Percentiles rank a stretch among this genome's conserved stretches.
These are phyloP conservation scores for Acanthamoeba culbertsoni DNA, from an alignment of 208 protist genomes.

Conservation along the genomic window DNA sequence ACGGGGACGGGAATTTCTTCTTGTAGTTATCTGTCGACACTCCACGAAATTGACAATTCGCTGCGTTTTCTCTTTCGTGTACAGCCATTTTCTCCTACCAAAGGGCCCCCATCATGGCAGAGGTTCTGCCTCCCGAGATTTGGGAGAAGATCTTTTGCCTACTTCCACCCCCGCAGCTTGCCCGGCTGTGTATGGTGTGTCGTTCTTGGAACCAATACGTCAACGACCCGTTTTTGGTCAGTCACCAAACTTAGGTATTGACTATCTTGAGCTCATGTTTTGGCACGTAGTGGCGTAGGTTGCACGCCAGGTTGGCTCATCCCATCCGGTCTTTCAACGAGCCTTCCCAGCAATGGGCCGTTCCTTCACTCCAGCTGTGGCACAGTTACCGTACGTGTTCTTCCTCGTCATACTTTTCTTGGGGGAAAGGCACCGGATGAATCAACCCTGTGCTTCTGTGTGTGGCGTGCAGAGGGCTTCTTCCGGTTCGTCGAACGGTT, in stretches of 20 bases:
- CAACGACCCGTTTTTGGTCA: not conserved
- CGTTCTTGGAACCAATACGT: not conserved
- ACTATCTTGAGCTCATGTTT: not conserved
- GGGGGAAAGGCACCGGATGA: no score
- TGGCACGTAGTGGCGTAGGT: not conserved
- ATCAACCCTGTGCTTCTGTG: no score
- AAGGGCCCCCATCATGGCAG: no score
- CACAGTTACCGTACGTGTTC: not conserved
- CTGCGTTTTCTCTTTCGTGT: not conserved
- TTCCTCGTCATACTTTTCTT: not conserved
- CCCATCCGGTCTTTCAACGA: not conserved
- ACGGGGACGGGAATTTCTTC: no score
- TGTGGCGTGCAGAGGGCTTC: not conserved
- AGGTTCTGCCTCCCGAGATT: not conserved
- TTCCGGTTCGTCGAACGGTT: not conserved
- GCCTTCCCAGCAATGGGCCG: not conserved
- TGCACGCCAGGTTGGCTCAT: not conserved
- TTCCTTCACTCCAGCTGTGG: not conserved
- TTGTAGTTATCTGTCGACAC: no score
- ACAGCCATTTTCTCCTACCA: no score
- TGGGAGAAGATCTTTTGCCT: not conserved
- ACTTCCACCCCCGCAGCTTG: not conserved
- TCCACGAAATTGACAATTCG: not conserved
- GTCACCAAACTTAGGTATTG: not conserved
- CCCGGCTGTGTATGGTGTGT: not conserved